Evolutionary conservation across 2,329 filamentous ascomycete species (phyloP).

Genomic region (Trichoderma endophyticum): DNA sequence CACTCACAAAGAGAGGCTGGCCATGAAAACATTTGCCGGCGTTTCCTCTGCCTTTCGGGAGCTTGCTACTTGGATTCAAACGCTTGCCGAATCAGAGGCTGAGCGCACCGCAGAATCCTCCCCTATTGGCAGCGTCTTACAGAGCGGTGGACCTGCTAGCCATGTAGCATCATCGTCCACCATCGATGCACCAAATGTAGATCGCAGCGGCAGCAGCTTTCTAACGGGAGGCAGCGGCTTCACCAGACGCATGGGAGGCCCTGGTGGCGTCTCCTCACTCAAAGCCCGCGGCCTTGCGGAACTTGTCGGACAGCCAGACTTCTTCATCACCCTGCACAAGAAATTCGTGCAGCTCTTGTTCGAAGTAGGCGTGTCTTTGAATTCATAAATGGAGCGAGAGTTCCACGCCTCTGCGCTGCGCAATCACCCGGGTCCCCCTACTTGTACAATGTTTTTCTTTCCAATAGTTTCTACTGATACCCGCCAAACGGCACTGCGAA

Average conservation of each 20-base stretch:
- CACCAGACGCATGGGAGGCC: constrained; percentile 56
- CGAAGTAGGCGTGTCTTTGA: constrained; percentile 55
- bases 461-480: constrained; percentile 12
- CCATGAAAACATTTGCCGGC: constrained; percentile 64
- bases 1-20: constrained; percentile 61
- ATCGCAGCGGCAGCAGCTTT: constrained; percentile 53
- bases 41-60: constrained; percentile 62
- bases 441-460: constrained; percentile 1
- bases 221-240: constrained; percentile 55
- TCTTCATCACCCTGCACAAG: constrained; percentile 64
- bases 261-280: constrained; percentile 53
- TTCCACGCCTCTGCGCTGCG: not conserved
- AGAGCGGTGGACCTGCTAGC: constrained; percentile 25
- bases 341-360: constrained; percentile 62
- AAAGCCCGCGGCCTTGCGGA: constrained; percentile 62
- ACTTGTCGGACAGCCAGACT: constrained; percentile 63
- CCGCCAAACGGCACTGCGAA: constrained; percentile 16
- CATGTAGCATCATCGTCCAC: constrained; percentile 25
- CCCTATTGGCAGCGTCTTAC: constrained; percentile 39
- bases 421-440: not conserved
- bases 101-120: constrained; percentile 50
- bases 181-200: constrained; percentile 33
- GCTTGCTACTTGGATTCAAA: constrained; percentile 63
- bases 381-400: constrained; percentile 35
- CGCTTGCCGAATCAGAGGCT: constrained; percentile 60